phyloP scores from a whole-genome alignment of 768 basidiomycete species.

The Suillus bovinus region DNA sequence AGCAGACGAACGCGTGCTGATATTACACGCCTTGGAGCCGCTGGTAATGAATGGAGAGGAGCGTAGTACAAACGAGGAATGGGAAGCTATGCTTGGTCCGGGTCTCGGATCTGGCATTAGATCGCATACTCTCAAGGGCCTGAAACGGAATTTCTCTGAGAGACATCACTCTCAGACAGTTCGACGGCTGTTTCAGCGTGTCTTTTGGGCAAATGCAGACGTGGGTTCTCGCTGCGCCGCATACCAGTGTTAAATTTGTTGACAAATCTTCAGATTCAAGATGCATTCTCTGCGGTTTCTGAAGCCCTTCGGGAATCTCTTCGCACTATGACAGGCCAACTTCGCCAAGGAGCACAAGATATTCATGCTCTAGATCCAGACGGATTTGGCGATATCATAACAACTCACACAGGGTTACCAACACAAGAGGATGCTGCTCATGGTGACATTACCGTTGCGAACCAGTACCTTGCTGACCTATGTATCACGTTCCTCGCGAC shows the following conservation, averaged over 20 bases:
- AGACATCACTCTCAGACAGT: constrained; percentile 14
- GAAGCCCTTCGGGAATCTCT: constrained; percentile 44
- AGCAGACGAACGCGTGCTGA: constrained; percentile 58
- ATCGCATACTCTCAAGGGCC: constrained; percentile 45
- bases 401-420: constrained; percentile 33
- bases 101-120: constrained; percentile 61
- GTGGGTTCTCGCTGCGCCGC: constrained; percentile 41
- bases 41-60: constrained; percentile 47
- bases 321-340: constrained; percentile 30
- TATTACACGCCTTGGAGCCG: constrained; percentile 68
- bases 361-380: constrained; percentile 48
- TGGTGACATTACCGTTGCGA: constrained; percentile 28
- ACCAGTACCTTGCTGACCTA: constrained; percentile 43
- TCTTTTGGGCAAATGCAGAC: constrained; percentile 69
- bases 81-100: constrained; percentile 52
- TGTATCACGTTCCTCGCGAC: constrained; percentile 63
- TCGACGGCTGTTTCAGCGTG: constrained; percentile 48
- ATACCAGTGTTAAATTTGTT: background rate
- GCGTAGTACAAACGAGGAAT: constrained; percentile 26
- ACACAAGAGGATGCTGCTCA: constrained; percentile 30
- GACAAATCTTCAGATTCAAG: constrained; percentile 49
- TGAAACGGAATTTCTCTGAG: constrained; percentile 24
- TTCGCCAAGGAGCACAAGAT: constrained; percentile 20
- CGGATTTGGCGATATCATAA: constrained; percentile 56
- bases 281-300: constrained; percentile 36